Evolutionary conservation across 148 eudicot species (phyloP).

Genomic region (Suaeda aralocaspica): DNA sequence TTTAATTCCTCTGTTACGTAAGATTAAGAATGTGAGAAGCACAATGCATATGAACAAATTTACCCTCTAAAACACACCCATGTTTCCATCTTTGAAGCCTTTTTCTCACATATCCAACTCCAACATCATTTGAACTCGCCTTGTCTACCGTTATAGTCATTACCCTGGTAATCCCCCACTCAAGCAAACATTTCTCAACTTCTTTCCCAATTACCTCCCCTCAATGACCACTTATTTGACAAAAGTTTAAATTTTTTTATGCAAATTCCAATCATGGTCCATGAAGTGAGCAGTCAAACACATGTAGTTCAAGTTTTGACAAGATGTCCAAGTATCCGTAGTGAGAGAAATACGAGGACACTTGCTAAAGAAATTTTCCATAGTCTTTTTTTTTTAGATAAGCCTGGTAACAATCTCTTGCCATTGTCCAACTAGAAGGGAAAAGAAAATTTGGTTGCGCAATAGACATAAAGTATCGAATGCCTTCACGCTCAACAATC

Average conservation of each 20-base stretch:
- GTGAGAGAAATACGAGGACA: neutral
- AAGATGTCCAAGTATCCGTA: conserved; percentile 20
- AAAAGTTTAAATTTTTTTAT: conserved; percentile 17
- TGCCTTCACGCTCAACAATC: too few relatives aligned
- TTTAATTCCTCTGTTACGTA: too few relatives aligned
- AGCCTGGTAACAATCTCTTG: neutral
- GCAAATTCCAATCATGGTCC: conserved; percentile 15
- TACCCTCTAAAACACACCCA: too few relatives aligned
- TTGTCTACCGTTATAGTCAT: conserved; percentile 15
- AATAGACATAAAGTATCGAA: too few relatives aligned
- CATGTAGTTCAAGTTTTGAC: conserved; percentile 17
- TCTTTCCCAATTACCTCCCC: conserved; percentile 18
- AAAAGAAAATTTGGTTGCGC: neutral
- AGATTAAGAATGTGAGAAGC: too few relatives aligned
- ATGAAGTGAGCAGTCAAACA: conserved; percentile 15
- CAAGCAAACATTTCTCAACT: conserved; percentile 6
- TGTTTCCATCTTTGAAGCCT: neutral
- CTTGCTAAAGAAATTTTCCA: neutral
- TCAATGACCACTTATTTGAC: conserved; percentile 11
- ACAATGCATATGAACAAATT: too few relatives aligned
- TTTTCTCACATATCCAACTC: neutral
- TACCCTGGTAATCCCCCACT: conserved; percentile 19
- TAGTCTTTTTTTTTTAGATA: neutral
- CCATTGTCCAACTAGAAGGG: neutral
- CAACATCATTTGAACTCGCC: conserved; percentile 17